These are phyloP conservation scores for Cryomyces antarcticus DNA, from an alignment of 495 filamentous ascomycete species.

Conservation along the genomic window DNA sequence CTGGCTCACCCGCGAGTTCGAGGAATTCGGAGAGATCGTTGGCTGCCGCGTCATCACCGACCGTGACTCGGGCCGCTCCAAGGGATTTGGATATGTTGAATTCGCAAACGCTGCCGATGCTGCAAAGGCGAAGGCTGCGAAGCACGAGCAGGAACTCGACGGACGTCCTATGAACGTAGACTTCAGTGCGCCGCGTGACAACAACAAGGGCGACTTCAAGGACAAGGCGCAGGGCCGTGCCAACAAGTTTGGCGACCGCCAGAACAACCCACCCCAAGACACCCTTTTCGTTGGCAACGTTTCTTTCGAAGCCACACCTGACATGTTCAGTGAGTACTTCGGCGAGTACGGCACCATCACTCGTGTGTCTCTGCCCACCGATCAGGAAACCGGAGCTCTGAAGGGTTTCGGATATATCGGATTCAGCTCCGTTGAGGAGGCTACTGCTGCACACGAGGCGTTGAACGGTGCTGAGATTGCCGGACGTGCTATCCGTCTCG, in stretches of 20 bases:
- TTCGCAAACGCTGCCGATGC: conserved; percentile 50
- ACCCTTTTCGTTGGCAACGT: conserved; percentile 93
- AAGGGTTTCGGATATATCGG: conserved; percentile 95
- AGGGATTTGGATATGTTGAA: conserved; percentile 94
- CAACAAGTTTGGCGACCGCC: conserved; percentile 51
- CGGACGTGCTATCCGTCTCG: conserved; percentile 68
- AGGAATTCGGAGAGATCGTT: conserved; percentile 57
- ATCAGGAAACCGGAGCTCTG: conserved; percentile 62
- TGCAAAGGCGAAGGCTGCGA: conserved; percentile 55
- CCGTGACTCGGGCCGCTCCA: conserved; percentile 61
- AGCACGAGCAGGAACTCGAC: conserved; percentile 64
- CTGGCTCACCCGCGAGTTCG: conserved; percentile 70
- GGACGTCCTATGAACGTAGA: conserved; percentile 78
- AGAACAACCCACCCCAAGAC: conserved; percentile 46
- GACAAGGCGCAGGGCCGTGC: conserved; percentile 32
- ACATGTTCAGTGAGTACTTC: conserved; percentile 55
- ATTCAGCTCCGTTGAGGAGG: conserved; percentile 68
- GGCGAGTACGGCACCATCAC: conserved; percentile 46
- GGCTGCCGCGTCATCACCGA: conserved; percentile 69
- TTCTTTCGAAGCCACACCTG: conserved; percentile 63
- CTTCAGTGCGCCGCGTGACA: conserved; percentile 51
- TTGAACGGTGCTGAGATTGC: conserved; percentile 50
- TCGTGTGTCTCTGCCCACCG: conserved; percentile 75
- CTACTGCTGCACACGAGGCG: conserved; percentile 47
- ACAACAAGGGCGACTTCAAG: conserved; percentile 27